Evolutionary conservation across 306 rosid species (phyloP).

Genomic region (Dryas alaskensis): DNA sequence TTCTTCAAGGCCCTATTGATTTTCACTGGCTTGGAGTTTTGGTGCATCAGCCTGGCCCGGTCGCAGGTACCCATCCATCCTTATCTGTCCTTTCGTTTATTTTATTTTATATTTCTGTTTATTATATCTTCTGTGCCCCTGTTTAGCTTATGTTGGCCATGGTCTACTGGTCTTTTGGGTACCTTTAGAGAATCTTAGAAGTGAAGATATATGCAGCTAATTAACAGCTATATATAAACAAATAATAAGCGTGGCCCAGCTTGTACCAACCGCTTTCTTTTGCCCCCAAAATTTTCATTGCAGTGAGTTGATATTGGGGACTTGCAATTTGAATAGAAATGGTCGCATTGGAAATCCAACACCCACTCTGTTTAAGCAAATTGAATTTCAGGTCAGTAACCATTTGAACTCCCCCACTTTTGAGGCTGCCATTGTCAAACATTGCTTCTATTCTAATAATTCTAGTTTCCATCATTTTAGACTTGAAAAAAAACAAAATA

Average conservation of each 20-base stretch:
- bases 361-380: constrained; percentile 32
- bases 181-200: constrained; percentile 23
- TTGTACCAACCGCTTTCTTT: constrained; percentile 2
- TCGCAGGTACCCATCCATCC: not conserved
- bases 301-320: constrained; percentile 16
- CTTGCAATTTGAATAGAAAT: not conserved
- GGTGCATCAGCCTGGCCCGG: not conserved
- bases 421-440: constrained; percentile 33
- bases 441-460: constrained; percentile 13
- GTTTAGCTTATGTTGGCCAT: constrained; percentile 9
- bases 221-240: not conserved
- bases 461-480: constrained; percentile 30
- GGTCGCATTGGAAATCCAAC: constrained; percentile 41
- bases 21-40: not conserved
- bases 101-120: not conserved
- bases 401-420: constrained; percentile 25
- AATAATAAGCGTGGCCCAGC: constrained; percentile 20
- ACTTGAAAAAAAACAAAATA: constrained; percentile 20
- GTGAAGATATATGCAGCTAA: not conserved
- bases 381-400: constrained; percentile 36
- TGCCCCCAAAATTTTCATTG: constrained; percentile 15
- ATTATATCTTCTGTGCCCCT: not conserved
- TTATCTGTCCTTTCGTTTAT: not conserved
- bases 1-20: not conserved
- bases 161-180: constrained; percentile 10